Evolutionary conservation across 148 eudicot genomes (phyloP), one percentile per base, ranked within the genome.

Genomic region (Silene uniflora): DNA sequence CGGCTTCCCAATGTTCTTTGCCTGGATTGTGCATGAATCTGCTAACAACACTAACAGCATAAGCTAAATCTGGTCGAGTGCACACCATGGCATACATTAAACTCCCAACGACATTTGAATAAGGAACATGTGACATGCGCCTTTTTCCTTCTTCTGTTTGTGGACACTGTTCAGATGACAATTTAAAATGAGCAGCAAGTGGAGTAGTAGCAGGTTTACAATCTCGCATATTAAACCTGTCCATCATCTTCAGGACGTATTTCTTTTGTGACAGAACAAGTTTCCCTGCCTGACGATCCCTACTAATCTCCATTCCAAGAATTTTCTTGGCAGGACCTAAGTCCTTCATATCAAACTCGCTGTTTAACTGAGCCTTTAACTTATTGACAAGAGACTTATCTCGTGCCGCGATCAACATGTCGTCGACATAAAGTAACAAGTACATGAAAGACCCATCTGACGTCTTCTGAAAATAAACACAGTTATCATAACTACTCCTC

Each of bases 41-140:
- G 21, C 52, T 75, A 23, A 64, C 77, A 21, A 65, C 61, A 75
- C 78, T 67, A 5, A 67, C 72, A 17, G n/a, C 62, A 52, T 14
- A 29, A 29, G 32, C 32, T 4, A 29, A 29, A 29, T 29, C 32
- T 29, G 32, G 32, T 4, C 32, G 32, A 29, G 32, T 29, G 32
- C 32, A 29, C 32, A 29, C 32, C 32, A 29, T 29, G 32, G 32
- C 32, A 29, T 29, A 29, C 32, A 29, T 29, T 4, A 29, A 29
- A 29, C 2, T 29, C 4, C 32, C 32, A 29, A 29, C 32, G 4
- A 4, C 32, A 29, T 29, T 29, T 29, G 32, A 29, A 29, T 29
- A 29, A 29, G 32, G 32, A 29, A 29, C 4, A 29, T 29, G 32
- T 29, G 32, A 29, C 32, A 29, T 29, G 32, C 32, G 32, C 32